Conservation (phyloP, 2,329 filamentous ascomycete genomes). For the Curvularia sp. region DNA sequence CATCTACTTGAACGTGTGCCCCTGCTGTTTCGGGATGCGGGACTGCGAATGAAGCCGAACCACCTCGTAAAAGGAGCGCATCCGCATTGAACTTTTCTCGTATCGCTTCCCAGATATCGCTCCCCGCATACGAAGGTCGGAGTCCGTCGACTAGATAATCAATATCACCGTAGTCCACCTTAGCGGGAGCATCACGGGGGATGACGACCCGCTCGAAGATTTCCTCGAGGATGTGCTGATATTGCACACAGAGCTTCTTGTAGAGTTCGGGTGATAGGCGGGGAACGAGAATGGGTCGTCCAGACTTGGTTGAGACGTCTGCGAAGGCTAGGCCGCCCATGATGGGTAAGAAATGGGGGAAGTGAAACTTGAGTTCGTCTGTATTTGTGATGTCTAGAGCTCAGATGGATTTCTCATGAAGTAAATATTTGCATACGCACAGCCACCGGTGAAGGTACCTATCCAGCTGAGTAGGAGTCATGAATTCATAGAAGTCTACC, state of each 20-base stretch:
- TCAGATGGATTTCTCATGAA: too few species aligned
- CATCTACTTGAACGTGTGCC: constrained; percentile 72
- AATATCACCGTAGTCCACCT: constrained; percentile 73
- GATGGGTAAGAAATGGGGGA: constrained; percentile 4
- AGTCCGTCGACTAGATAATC: constrained; percentile 66
- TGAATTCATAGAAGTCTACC: not conserved
- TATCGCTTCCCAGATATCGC: constrained; percentile 42
- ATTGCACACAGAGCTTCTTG: constrained; percentile 55
- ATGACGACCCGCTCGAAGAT: constrained; percentile 64
- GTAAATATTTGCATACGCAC: not conserved
- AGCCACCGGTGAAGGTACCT: not conserved
- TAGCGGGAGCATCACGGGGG: constrained; percentile 73
- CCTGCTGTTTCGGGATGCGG: constrained; percentile 39
- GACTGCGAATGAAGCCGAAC: constrained; percentile 59
- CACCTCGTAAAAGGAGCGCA: constrained; percentile 27
- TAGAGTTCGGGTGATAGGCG: constrained; percentile 70
- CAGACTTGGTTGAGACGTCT: constrained; percentile 37
- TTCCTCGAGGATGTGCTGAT: constrained; percentile 56
- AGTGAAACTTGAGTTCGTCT: not conserved
- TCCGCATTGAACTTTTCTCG: constrained; percentile 56
- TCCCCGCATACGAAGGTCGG: constrained; percentile 14
- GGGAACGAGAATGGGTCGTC: constrained; percentile 64
- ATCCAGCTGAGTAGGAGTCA: not conserved
- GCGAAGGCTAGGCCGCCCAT: constrained; percentile 68
- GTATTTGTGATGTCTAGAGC: not conserved